These are phyloP conservation scores for Acacia acuminata DNA, from an alignment of 306 rosid genomes.

Conservation along the genomic window DNA sequence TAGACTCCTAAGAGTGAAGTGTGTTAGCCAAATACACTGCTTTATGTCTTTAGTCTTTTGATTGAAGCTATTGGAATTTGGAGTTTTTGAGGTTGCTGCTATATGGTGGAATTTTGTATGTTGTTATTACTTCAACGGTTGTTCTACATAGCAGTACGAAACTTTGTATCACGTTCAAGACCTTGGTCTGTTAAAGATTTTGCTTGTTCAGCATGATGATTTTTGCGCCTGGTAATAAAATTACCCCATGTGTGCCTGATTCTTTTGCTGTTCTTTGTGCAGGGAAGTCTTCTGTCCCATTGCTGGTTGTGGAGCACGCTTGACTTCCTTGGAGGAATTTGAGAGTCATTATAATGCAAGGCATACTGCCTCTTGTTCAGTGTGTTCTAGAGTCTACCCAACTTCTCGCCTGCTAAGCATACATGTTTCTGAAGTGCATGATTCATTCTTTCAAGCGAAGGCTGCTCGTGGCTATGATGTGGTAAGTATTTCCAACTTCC, in stretches of 20 bases:
- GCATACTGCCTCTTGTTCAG: conserved; percentile 84
- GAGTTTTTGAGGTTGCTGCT: background rate
- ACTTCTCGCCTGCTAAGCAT: conserved; percentile 78
- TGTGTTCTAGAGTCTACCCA: conserved; percentile 88
- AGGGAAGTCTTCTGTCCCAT: conserved; percentile 81
- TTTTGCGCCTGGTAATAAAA: background rate
- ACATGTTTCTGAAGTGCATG: conserved; percentile 88
- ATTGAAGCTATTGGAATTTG: conserved; percentile 7
- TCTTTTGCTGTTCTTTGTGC: conserved; percentile 24
- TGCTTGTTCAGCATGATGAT: background rate
- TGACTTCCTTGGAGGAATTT: conserved; percentile 76
- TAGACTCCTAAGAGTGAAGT: background rate
- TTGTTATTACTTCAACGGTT: conserved; percentile 7
- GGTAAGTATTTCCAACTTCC: conserved; percentile 48
- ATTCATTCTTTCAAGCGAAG: conserved; percentile 94
- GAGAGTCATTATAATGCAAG: conserved; percentile 90
- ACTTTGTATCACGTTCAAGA: conserved; percentile 4
- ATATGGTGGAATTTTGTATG: conserved; percentile 14
- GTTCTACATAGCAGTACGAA: background rate
- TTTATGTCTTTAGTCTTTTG: background rate
- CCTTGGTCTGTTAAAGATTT: conserved; percentile 6
- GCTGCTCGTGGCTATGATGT: conserved; percentile 81
- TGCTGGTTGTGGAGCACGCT: conserved; percentile 75
- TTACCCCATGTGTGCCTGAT: conserved; percentile 20
- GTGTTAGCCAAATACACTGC: background rate